Conservation (phyloP, 1,284 basidiomycete species). For the Ceratobasidium sp. region DNA sequence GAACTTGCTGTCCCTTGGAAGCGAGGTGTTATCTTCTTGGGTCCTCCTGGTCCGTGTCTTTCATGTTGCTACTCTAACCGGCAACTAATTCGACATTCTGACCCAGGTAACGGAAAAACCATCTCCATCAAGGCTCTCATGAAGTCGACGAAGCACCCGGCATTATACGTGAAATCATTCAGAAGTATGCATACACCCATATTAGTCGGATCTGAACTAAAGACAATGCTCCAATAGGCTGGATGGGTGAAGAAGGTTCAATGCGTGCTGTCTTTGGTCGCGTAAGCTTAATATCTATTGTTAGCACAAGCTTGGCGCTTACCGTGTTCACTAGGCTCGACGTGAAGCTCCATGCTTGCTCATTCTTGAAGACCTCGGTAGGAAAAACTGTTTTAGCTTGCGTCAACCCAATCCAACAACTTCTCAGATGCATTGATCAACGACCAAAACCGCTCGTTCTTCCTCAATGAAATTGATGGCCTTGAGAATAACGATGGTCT, state of each 20-base stretch:
- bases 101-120: constrained; percentile 79
- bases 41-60: constrained; percentile 63
- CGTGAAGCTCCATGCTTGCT: constrained; percentile 70
- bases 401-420: neutral
- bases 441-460: constrained; percentile 77
- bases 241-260: constrained; percentile 67
- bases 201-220: neutral
- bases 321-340: constrained; percentile 42
- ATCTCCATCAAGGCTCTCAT: constrained; percentile 71
- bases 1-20: constrained; percentile 82
- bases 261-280: constrained; percentile 70
- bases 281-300: constrained; percentile 55
- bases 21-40: constrained; percentile 55
- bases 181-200: constrained; percentile 43
- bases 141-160: constrained; percentile 53
- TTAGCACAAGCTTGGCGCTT: constrained; percentile 7
- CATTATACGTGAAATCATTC: constrained; percentile 74
- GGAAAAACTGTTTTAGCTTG: constrained; percentile 60
- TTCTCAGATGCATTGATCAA: constrained; percentile 39
- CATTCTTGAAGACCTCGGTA: constrained; percentile 82
- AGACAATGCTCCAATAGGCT: constrained; percentile 52
- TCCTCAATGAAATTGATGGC: constrained; percentile 73
- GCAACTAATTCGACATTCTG: constrained; percentile 38
- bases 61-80: neutral
- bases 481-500: constrained; percentile 77